Evolutionary conservation across 2,329 filamentous ascomycete species (phyloP), one percentile per base, ranked within the genome.

Genomic region (Samsoniella hepiali): DNA sequence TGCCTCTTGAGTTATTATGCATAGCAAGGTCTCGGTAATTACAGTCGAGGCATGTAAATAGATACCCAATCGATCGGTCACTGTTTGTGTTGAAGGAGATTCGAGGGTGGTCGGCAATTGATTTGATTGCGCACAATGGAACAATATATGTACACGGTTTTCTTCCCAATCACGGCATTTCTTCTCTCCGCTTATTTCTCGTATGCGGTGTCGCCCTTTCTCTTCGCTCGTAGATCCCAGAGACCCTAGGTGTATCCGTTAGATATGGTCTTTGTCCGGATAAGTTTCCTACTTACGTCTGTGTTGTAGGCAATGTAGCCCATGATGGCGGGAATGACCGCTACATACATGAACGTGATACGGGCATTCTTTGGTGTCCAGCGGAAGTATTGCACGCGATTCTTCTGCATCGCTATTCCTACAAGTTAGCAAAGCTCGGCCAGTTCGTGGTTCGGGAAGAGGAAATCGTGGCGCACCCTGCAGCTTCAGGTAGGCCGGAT

Each of bases 331-430:
- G 95, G 95, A 50, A 97, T 84, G 61, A 88, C 79, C 40, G 88
- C 79, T 64, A 90, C 84, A 77, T 94, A 97, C 67, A 89, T 81
- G 74, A 97, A 86, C 5, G 89, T 88, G 72, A 97, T 77, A 79
- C 86, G 87, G 36, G 91, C 92, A 53, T 92, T 96, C 72, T 90
- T 84, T 59, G 87, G 85, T 42, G 90, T 98, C 91, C 92, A 98
- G 77, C 92, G 86, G 85, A 98, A 99, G 85, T 91, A 97, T 80
- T 92, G 92, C 85, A 93, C 89, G 69, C 95, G 90, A 81, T 91
- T 92, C 72, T 85, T 82, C 72, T 84, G 86, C 87, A 97, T 91
- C 76, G 90, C 93, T 97, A 72, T 64, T 53, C 58, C 51, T 70
- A 74, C 71, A 75, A 69, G 56, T 38, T 42, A 40, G 56, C 56